These are phyloP conservation scores for Tetrahymena borealis DNA, from an alignment of 73 alveolate species.

Conservation along the genomic window DNA sequence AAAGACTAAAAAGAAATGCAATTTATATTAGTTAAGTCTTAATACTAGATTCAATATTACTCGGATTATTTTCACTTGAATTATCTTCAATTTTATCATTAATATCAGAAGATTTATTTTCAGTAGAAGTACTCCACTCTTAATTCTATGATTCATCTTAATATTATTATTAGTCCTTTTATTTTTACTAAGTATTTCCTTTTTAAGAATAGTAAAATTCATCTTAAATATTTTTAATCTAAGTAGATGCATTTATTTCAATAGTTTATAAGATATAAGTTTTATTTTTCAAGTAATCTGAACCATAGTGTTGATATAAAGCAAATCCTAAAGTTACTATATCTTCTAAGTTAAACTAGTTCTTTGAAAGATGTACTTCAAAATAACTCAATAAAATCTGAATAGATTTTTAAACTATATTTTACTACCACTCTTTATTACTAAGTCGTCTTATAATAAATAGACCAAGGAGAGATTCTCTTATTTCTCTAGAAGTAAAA, in stretches of 20 bases:
- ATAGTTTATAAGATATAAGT: neutral
- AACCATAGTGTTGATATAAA: neutral
- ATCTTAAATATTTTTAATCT: neutral
- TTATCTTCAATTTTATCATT: neutral
- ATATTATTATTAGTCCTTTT: neutral
- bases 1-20: neutral
- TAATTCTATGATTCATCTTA: neutral
- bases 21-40: neutral
- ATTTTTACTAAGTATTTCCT: neutral
- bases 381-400: neutral
- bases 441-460: neutral
- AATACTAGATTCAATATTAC: neutral
- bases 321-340: neutral
- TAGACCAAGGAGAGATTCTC: neutral
- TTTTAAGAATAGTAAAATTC: neutral
- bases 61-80: neutral
- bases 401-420: neutral
- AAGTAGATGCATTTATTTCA: neutral
- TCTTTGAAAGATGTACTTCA: neutral
- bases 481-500: neutral
- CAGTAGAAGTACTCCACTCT: neutral
- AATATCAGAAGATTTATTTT: neutral
- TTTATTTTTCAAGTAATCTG: neutral
- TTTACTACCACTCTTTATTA: neutral
- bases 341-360: neutral